Base-by-base conservation (phyloP, 768 basidiomycete species). In the Boletus insuetus region DNA sequence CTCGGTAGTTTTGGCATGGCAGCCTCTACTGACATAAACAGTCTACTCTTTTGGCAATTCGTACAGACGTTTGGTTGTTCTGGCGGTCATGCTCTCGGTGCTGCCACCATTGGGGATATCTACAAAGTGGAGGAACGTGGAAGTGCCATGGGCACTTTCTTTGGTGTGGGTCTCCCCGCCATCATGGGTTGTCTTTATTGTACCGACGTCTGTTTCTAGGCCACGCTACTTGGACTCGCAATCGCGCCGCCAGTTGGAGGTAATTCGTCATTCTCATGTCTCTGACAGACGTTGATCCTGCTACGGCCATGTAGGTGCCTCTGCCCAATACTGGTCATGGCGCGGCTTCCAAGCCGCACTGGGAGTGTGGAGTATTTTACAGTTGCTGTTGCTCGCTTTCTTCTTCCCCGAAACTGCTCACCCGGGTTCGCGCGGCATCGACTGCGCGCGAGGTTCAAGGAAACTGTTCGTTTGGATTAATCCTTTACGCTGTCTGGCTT, bases 401-500 rank as follows among this genome's bases (percentile, higher is more conserved):
- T 76, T 76, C 49, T 76, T 87, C n/a, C 87, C 86, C 0, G 87
- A 89, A 61, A 89, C 87, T 3, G 81, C 79, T 47, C 83, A 85
- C 60, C 86, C 87, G 1, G 79, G 82, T 8, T 63, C 77, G 1
- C 73, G 78, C 38, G 81, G 84, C 0, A 72, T 85, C 2, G 84
- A 85, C 50, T 81, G 81, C 55, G 53, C 66, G 4, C 52, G 51
- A 29, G 55, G 62, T 4, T 58, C 58, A 3, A 60, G 54, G 4
- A 69, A 54, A 41, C 53, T 56, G 39, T 71, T 76, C 46, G 71
- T 82, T 0, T 79, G 79, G 63, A 55, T 89, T 20, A 89, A 89
- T 63, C 87, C 87, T 1, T 71, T 90, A 34, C 60, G 65, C 7
- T 77, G 81, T 31, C 62, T 88, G 5, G 55, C 64, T 38, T 61